Evolutionary conservation across 345 rosid species (phyloP).

Genomic region (Eucalyptus polyanthemos): DNA sequence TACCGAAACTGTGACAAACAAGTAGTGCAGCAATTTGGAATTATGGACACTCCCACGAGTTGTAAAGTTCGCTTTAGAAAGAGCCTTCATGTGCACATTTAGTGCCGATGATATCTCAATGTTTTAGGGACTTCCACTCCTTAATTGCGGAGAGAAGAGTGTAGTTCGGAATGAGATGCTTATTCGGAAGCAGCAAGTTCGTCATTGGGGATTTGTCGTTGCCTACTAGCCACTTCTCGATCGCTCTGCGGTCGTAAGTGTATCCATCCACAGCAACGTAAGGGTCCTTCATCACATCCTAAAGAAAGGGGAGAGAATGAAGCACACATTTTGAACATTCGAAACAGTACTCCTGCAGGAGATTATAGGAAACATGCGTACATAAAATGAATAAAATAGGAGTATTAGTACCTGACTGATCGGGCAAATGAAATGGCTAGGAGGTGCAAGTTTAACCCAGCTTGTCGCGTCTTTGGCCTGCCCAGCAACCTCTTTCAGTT

Average conservation of each 20-base stretch:
- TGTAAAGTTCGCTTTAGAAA: not conserved
- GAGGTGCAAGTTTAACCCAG: constrained; percentile 10
- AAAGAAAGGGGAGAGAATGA: not conserved
- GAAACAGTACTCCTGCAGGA: not conserved
- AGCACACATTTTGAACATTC: not conserved
- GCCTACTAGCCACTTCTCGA: constrained; percentile 51
- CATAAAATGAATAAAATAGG: not conserved
- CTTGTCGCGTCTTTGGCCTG: constrained; percentile 9
- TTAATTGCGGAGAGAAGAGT: constrained; percentile 45
- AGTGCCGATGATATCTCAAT: not conserved
- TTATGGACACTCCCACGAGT: not conserved
- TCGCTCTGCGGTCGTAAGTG: constrained; percentile 54
- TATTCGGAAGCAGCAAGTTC: constrained; percentile 22
- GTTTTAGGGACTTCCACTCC: constrained; percentile 43
- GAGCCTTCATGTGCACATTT: not conserved
- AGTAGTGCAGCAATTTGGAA: not conserved
- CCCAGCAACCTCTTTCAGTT: constrained; percentile 40
- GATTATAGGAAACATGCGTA: not conserved
- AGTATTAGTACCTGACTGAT: constrained; percentile 37
- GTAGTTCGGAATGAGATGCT: constrained; percentile 51
- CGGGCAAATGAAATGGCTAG: constrained; percentile 67
- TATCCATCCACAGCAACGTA: constrained; percentile 88
- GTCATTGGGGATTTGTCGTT: constrained; percentile 63
- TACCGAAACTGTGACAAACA: not conserved
- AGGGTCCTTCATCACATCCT: constrained; percentile 74